These are phyloP conservation scores for Claviceps lovelessii DNA, from an alignment of 2,329 filamentous ascomycete genomes.

Conservation along the genomic window DNA sequence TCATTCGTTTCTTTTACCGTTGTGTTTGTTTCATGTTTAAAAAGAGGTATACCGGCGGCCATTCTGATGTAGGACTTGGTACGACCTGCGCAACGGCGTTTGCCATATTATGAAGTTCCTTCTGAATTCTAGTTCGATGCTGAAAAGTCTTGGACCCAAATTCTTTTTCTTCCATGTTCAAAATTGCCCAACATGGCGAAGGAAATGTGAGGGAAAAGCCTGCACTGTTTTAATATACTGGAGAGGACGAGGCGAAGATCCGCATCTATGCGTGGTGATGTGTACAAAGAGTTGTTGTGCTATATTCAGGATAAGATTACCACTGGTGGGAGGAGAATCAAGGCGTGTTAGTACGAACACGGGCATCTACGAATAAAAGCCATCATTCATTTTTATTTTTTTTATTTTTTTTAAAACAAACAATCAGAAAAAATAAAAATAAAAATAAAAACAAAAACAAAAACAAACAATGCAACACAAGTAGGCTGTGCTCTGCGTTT, in stretches of 20 bases:
- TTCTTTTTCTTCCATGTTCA: slow-evolving; percentile 7
- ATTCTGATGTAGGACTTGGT: slow-evolving; percentile 1
- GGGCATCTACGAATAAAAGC: slow-evolving; percentile 7
- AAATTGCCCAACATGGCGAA: not conserved
- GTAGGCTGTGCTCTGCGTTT: not conserved
- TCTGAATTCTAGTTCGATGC: slow-evolving; percentile 13
- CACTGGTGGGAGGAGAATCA: not conserved
- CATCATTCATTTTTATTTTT: not conserved
- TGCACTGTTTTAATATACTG: slow-evolving; percentile 1
- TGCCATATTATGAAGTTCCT: slow-evolving; percentile 3
- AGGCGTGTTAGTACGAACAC: not conserved
- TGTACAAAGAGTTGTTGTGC: slow-evolving; percentile 1
- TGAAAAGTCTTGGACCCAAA: slow-evolving; percentile 34
- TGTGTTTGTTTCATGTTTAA: not conserved
- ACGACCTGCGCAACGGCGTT: slow-evolving; percentile 7
- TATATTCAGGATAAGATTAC: slow-evolving; percentile 1
- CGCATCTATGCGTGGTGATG: slow-evolving; percentile 1
- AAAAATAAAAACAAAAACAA: too few relatives aligned
- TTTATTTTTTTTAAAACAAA: too few relatives aligned
- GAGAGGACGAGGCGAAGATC: slow-evolving; percentile 3
- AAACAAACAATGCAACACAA: not conserved
- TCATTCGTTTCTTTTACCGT: not conserved
- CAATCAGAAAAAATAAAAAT: too few relatives aligned
- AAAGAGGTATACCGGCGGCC: slow-evolving; percentile 3
- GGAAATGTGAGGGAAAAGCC: not conserved